Percentiles rank a stretch among this genome's conserved stretches.
Conservation (phyloP, 306 rosid species). For the Inga oerstediana region DNA sequence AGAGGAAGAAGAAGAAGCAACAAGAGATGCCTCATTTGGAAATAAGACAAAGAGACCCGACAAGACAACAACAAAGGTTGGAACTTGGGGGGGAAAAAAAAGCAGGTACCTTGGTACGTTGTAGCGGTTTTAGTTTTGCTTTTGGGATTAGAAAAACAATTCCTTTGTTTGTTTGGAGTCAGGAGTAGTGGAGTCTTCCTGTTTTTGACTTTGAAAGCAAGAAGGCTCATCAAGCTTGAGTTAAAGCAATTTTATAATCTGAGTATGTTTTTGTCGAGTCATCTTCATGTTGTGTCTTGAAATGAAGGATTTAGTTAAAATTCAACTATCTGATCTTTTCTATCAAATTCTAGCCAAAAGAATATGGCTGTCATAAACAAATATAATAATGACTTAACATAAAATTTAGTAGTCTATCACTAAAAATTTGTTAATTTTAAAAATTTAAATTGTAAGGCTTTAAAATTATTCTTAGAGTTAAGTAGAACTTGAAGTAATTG, state of each 20-base stretch:
- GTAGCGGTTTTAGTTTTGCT: neutral
- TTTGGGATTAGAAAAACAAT: too few relatives aligned
- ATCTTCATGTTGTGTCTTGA: neutral
- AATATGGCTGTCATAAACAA: neutral
- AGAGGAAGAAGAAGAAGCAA: slow-evolving; percentile 40
- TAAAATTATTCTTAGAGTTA: too few relatives aligned
- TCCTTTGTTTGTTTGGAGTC: too few relatives aligned
- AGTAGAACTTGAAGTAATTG: too few relatives aligned
- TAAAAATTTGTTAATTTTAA: neutral
- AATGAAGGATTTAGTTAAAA: neutral
- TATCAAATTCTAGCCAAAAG: neutral
- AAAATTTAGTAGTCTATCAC: neutral
- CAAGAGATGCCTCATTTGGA: slow-evolving; percentile 31
- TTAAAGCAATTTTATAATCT: too few relatives aligned
- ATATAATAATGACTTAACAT: neutral
- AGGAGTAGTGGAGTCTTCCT: neutral
- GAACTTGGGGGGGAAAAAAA: neutral
- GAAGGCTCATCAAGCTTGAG: neutral
- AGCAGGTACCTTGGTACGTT: slow-evolving; percentile 14
- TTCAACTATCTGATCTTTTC: neutral
- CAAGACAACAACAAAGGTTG: neutral
- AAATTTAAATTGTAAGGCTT: too few relatives aligned
- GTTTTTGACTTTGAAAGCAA: neutral
- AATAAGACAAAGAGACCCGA: neutral
- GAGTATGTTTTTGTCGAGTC: too few relatives aligned